Evolutionary conservation across 2,329 filamentous ascomycete species (phyloP).

Genomic region (Fusarium incarnatum): DNA sequence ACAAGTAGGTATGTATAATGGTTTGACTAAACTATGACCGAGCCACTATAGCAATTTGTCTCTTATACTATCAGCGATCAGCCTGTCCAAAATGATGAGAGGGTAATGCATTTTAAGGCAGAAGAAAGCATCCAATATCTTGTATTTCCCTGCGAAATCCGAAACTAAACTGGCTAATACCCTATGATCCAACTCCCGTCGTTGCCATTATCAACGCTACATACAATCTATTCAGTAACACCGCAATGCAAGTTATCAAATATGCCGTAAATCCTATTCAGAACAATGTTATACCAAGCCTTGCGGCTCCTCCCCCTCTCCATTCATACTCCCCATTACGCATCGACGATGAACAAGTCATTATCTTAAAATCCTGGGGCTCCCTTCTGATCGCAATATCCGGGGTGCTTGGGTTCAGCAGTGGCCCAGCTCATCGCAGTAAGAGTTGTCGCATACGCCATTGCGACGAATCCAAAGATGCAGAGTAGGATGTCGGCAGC

Average conservation of each 20-base stretch:
- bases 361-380: slow-evolving; percentile 31
- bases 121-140: not conserved
- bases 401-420: slow-evolving; percentile 61
- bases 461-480: slow-evolving; percentile 85
- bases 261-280: slow-evolving; percentile 29
- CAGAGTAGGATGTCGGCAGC: slow-evolving; percentile 80
- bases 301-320: slow-evolving; percentile 24
- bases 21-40: not conserved
- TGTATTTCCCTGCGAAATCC: not conserved
- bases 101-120: not conserved
- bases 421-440: slow-evolving; percentile 89
- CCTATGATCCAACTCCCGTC: slow-evolving; percentile 29
- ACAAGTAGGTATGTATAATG: not conserved
- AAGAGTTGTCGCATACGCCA: slow-evolving; percentile 90
- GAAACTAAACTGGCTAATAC: slow-evolving; percentile 20
- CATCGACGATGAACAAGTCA: not conserved
- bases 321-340: slow-evolving; percentile 1
- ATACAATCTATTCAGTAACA: slow-evolving; percentile 43
- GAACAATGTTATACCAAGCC: slow-evolving; percentile 16
- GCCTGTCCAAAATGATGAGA: not conserved
- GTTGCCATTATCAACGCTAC: slow-evolving; percentile 30
- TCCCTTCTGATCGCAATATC: slow-evolving; percentile 63
- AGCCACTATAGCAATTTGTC: not conserved
- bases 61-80: not conserved
- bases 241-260: slow-evolving; percentile 41